Evolutionary conservation across 2,329 filamentous ascomycete genomes (phyloP), one percentile per base, ranked within the genome.

Genomic region (Sphaerulina populicola): DNA sequence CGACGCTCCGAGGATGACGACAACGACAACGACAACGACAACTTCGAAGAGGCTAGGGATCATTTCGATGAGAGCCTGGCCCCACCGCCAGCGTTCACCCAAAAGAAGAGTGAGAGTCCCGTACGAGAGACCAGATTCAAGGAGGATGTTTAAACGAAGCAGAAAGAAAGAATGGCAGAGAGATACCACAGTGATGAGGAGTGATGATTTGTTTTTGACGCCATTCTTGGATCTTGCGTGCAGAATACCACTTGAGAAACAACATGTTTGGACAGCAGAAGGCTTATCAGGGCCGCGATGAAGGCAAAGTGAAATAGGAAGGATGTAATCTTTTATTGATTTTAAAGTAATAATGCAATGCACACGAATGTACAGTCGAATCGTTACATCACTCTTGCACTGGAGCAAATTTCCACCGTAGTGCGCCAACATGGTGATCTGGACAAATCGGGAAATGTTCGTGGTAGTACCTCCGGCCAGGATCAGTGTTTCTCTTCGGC

Each of bases 1-100:
- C n/a, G 46, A 40, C 46, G 39, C 18, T 15, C 33, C 23, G 42
- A 18, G 38, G 6, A 41, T 38, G 27, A 66, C 60, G 61, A 69
- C n/a, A 66, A 68, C 40, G 69, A 65, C n/a, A 66, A 68, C 40
- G 69, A 65, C 27, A 67, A 73, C 23, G 62, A 74, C 5, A 74
- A 77, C 39, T 74, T 76, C 48, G 76, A 80, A 51, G 77, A 80
- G 64, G 74, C 72, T 8, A 69, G 69, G 52, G 74, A 77, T 58
- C 64, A 65, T 39, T 75, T 76, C 52, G 74, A 79, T 55, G 72
- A 76, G 57, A 68, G 63, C 35, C 61, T 72, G 14, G 69, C 67
- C 41, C 71, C 71, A 35, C 68, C 69, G 12, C 69, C 71, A 35
- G 68, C 62, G 31, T 72, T 73, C 54, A 63, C 50, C 3, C 62